Evolutionary conservation across 495 filamentous ascomycete genomes (phyloP), one percentile per base, ranked within the genome.

Genomic region (Daldinia loculata): DNA sequence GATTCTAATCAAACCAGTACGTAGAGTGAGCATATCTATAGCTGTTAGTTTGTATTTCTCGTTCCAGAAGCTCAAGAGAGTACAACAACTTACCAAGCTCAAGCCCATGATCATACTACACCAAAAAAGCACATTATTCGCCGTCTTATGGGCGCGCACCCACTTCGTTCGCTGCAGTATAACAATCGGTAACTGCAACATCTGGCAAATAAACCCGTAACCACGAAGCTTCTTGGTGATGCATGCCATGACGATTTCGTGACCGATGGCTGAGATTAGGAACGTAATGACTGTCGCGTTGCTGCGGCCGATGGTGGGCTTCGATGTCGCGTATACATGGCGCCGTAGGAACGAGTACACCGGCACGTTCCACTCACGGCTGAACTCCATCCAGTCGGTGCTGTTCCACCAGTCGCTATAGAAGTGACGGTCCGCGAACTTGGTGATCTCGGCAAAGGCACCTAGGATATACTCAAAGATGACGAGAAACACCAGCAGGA

Each of bases 391-490:
- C 94, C 94, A 93, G 82, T 92, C 90, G 63, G 89, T 90, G 60
- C 82, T 86, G 80, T 93, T 93, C 94, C 95, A 98, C 95, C 95
- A 98, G 83, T 98, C 95, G 27, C 91, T 90, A 80, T 98, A 98
- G 80, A 98, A 98, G 78, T 95, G 93, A 9, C 95, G 88, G 78
- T 98, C 95, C 22, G 91, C 95, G 73, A 98, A 98, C 61, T 91
- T 89, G 19, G 95, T 98, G 66, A 98, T 89, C 79, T 98, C 95
- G 9, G 93, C 95, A 74, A 96, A 98, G 38, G 94, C 94, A 56
- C 95, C 95, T 26, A 98, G 87, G 2, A 97, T 85, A 76, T 98
- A 99, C 78, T 99, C 95, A 79, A 99, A 99, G 74, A 98, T 95
- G 72, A 97, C 93, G 57, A 97, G 88, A 84, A 99, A 99, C 12